Evolutionary conservation across 495 filamentous ascomycete species (phyloP).

Genomic region (Aspergillus biplanus): DNA sequence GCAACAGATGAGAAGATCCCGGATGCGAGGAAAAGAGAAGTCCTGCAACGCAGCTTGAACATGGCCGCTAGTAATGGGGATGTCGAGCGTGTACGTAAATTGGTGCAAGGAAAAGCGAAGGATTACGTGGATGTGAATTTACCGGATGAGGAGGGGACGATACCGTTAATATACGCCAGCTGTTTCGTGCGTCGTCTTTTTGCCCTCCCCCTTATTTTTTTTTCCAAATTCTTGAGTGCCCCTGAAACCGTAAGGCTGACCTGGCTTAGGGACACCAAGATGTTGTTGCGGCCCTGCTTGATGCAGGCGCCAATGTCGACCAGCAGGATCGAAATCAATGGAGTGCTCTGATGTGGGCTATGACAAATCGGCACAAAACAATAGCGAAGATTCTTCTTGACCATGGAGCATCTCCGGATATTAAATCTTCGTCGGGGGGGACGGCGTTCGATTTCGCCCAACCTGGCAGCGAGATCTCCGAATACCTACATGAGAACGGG

Average conservation of each 20-base stretch:
- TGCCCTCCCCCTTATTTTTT: conserved; percentile 6
- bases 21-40: conserved; percentile 74
- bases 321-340: conserved; percentile 94
- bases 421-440: conserved; percentile 89
- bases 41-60: conserved; percentile 84
- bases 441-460: conserved; percentile 97
- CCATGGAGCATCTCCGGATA: conserved; percentile 91
- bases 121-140: conserved; percentile 85
- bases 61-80: conserved; percentile 99
- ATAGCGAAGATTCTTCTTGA: conserved; percentile 92
- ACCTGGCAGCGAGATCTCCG: conserved; percentile 93
- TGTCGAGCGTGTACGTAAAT: conserved; percentile 73
- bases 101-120: conserved; percentile 76
- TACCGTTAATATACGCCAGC: conserved; percentile 95
- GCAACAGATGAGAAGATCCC: conserved; percentile 72
- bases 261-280: conserved; percentile 78
- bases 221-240: not conserved
- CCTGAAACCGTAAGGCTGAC: conserved; percentile 8
- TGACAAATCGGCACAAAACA: conserved; percentile 96
- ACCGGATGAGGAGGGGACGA: conserved; percentile 92
- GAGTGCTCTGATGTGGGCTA: conserved; percentile 99
- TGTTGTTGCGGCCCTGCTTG: conserved; percentile 81
- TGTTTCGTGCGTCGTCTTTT: conserved; percentile 78
- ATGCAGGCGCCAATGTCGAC: conserved; percentile 89
- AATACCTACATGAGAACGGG: conserved; percentile 90